These are phyloP conservation scores for Millerozyma miso DNA, from an alignment of 805 yeast species.

Conservation along the genomic window DNA sequence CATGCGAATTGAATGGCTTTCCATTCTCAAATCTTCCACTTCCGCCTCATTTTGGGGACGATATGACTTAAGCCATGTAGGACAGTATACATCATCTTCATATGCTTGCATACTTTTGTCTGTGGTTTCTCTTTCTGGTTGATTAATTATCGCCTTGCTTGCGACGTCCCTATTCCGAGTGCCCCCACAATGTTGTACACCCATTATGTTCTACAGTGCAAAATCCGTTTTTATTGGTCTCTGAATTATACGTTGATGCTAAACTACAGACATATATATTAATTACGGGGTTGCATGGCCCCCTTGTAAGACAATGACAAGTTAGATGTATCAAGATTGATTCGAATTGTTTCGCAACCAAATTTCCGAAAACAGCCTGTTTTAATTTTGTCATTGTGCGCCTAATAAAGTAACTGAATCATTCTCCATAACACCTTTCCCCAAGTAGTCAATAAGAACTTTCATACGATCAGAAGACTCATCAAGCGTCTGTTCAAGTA, in stretches of 20 bases:
- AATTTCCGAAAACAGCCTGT: not conserved
- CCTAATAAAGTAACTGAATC: slow-evolving; percentile 16
- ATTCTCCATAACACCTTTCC: slow-evolving; percentile 78
- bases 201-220: too few relatives aligned
- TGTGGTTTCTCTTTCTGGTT: too few relatives aligned
- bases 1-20: not conserved
- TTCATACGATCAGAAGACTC: slow-evolving; percentile 63
- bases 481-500: slow-evolving; percentile 55
- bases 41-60: not conserved
- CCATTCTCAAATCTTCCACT: not conserved
- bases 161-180: too few relatives aligned
- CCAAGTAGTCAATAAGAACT: slow-evolving; percentile 75
- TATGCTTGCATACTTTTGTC: not conserved
- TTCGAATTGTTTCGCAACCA: not conserved
- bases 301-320: not conserved
- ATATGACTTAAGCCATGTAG: slow-evolving; percentile 6
- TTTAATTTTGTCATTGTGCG: not conserved
- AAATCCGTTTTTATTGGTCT: too few relatives aligned
- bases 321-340: not conserved
- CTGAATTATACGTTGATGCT: too few relatives aligned
- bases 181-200: too few relatives aligned
- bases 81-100: slow-evolving; percentile 7
- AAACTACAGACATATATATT: not conserved
- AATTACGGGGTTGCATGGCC: not conserved
- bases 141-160: too few relatives aligned